Base-by-base conservation (phyloP, 2,329 filamentous ascomycete species). In the Penicillium sclerotigenum region DNA sequence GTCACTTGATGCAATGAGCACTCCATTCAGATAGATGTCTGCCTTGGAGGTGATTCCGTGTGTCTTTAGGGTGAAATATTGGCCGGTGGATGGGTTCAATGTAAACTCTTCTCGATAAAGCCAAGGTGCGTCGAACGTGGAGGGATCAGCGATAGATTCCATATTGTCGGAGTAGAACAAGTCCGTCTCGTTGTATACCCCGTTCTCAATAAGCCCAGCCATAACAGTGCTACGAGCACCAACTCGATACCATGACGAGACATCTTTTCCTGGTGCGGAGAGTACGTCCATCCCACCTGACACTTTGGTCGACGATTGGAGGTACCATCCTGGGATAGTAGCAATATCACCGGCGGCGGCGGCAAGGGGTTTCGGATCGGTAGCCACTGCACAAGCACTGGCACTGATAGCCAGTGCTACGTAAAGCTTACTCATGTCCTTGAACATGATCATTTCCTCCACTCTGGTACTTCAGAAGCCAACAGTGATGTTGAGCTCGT, bases 11-110 rank as follows among this genome's bases (percentile, higher is more conserved):
- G 77, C 82, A 16, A 87, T 68, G 54, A 79, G 71, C 29, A 73
- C 69, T 13, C 83, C 83, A 55, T 87, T 87, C 47, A 87, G 58
- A 56, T 77, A 85, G 6, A 87, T 78, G 59, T 87, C 84, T 1
- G 82, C 85, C 31, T 78, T 79, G 1, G 84, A 85, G 0, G 79
- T 81, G 59, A 87, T 83, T 5, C 84, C 84, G 57, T 87, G 75
- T 0, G 83, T 86, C 33, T 80, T 71, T 2, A 87, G 71, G 28
- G 81, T 75, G 59, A 79, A 82, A 60, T 84, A 79, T 33, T 76
- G 69, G 1, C 68, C 70, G 0, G 66, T 29, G 2, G 57, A 47
- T 13, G 62, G 64, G 0, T 69, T 60, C 1, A 84, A 61, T 0
- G 59, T 56, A 52, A 85, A 81, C 56, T 85, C 81, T 37, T 80